phyloP scores from a whole-genome alignment of 1,139 yeast species.

The Saccharomyces pastorianus region DNA sequence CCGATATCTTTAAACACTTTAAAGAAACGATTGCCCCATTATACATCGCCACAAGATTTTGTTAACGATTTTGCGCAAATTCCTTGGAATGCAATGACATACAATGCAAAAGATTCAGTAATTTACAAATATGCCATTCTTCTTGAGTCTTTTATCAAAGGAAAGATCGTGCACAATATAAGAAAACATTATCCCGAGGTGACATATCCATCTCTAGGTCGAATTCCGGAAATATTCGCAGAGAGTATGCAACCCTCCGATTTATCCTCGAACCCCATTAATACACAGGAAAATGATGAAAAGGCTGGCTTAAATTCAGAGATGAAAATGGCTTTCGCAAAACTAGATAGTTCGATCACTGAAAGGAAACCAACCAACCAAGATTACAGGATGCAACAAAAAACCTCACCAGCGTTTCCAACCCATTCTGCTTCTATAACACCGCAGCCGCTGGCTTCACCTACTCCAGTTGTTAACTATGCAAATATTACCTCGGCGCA shows the following conservation, averaged over 20 bases:
- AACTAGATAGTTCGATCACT: background rate
- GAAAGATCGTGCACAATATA: conserved; percentile 45
- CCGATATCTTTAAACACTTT: conserved; percentile 72
- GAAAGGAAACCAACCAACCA: background rate
- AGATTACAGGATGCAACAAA: background rate
- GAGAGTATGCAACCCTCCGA: conserved; percentile 7
- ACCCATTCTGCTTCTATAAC: background rate
- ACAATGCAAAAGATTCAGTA: conserved; percentile 61
- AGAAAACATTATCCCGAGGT: conserved; percentile 38
- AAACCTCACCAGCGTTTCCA: background rate
- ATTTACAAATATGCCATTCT: conserved; percentile 67
- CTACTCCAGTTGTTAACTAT: background rate
- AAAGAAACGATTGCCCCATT: conserved; percentile 41
- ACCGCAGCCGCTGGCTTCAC: background rate
- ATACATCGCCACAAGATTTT: conserved; percentile 59
- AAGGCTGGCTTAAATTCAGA: background rate
- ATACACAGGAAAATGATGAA: conserved; percentile 2
- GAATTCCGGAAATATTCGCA: conserved; percentile 47
- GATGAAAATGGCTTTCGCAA: background rate
- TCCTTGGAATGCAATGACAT: conserved; percentile 81
- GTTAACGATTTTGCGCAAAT: conserved; percentile 74
- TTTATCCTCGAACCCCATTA: conserved; percentile 6
- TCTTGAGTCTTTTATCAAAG: conserved; percentile 53
- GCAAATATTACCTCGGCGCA: conserved; percentile 5
- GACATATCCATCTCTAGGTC: conserved; percentile 65